Evolutionary conservation across 345 rosid species (phyloP), one percentile per base, ranked within the genome.

Genomic region (Hevea brasiliensis): DNA sequence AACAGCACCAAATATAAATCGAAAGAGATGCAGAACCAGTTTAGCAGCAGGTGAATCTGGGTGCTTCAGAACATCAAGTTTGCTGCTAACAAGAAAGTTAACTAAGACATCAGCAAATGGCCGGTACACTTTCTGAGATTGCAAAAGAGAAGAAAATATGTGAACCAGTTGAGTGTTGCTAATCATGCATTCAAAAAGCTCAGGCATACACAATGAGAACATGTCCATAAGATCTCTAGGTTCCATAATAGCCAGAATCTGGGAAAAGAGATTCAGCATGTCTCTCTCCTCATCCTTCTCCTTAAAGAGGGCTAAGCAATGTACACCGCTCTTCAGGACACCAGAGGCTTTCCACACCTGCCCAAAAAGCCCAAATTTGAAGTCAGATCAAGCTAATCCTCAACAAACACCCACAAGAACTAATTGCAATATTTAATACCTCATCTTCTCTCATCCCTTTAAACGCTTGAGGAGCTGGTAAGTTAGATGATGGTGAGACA

Each of bases 321-420:
- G 96, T 61, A 95, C 97, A 72, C 99, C 99, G 81, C 98, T 93
- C 83, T 86, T 93, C 66, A 95, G 76, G 76, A 95, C 97, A 80
- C 97, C 98, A 63, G 97, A 92, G 68, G 99, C 97, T 89, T 95
- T 93, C 92, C 94, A 87, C 51, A 93, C 96, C 99, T 95, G 79
- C 35, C 48, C 55, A 76, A 83, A 32, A 74, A 65, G 80, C 42
- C 62, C 48, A 76, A 80, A 74, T 55, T 66, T 67, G 68, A 78
- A 68, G 64, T 83, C 59, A 77, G 66, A 57, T 70, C 72, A 81
- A 41, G 76, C 63, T 65, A 74, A 77, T 55, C 64, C 50, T 67
- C 26, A 53, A 70, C 6, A 35, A 51, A n/a, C 44, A 61, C 37
- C 11, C 26, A 42, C 61, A 58, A 27, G 45, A 70, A 58, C 37